Evolutionary conservation across 169 alveolate genomes (phyloP), one percentile per base, ranked within the genome.

Genomic region (Cryptosporidium ryanae): DNA sequence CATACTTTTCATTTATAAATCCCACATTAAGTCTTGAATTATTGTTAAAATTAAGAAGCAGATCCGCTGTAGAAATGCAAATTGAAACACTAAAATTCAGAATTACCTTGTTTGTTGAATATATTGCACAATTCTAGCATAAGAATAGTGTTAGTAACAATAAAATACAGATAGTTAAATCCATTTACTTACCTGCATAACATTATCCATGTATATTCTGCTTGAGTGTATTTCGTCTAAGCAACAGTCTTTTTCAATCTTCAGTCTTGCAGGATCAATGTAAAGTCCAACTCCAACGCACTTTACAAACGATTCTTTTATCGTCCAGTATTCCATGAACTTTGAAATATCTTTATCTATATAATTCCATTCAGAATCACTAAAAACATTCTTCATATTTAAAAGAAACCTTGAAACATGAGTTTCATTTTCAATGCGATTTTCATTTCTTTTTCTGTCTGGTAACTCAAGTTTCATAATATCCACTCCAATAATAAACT

Each of bases 291-390:
- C 5, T 2, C 82, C 90, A 49, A 66, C 32, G 46, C 59, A 61
- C 27, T 82, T 82, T 4, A 82, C 90, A 38, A 66, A 82, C 29
- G 84, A 67, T 50, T 82, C 90, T 64, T 82, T 82, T 27, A 82
- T 66, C n/a, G 90, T 82, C 90, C 90, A 82, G 21, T 55, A 54
- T 21, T 70, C 49, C 90, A 82, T 82, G 18, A 82, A 82, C 52
- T 63, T 66, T 1, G 59, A n/a, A 21, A 76, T 61, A 48, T 76
- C 87, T 4, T 46, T 38, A 18, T 76, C 25, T 55, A 76, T 76
- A 25, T 76, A 76, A 7, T 76, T 65, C 87, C 87, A 76, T 23
- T 76, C 87, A 1, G 70, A 57, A 3, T 29, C 52, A 4, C 63
- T 59, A 38, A 76, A 76, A 12, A 38, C 52, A 61, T 46, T 76